These are phyloP conservation scores for Suillus occidentalis DNA, from an alignment of 768 basidiomycete genomes.

Conservation along the genomic window DNA sequence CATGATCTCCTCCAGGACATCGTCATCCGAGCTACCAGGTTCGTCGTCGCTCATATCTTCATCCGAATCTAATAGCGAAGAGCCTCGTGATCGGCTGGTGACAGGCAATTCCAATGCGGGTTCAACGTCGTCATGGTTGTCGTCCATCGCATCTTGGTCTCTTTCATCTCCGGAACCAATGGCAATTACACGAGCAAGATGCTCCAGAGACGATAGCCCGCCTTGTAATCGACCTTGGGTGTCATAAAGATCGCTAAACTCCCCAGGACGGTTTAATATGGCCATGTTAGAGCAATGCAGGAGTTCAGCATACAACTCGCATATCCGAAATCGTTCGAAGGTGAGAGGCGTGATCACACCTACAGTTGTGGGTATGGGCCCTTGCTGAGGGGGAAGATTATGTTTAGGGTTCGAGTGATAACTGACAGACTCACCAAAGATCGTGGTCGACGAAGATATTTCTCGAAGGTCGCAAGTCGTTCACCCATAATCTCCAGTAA, in stretches of 20 bases:
- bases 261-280: conserved; percentile 78
- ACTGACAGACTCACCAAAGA: conserved; percentile 58
- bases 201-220: conserved; percentile 82
- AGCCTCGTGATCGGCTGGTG: conserved; percentile 48
- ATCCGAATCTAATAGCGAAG: conserved; percentile 64
- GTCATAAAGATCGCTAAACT: conserved; percentile 74
- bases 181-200: conserved; percentile 81
- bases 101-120: conserved; percentile 71
- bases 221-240: conserved; percentile 81
- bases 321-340: conserved; percentile 92
- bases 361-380: conserved; percentile 70
- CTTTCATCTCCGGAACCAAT: conserved; percentile 55
- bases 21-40: conserved; percentile 75
- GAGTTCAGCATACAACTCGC: conserved; percentile 95
- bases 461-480: conserved; percentile 66
- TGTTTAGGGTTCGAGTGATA: conserved; percentile 11
- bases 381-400: conserved; percentile 45
- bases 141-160: conserved; percentile 58
- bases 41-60: conserved; percentile 77
- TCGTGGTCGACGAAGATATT: conserved; percentile 68
- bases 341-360: conserved; percentile 79
- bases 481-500: conserved; percentile 75
- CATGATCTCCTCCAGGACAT: conserved; percentile 79
- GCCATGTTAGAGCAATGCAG: conserved; percentile 99
- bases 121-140: conserved; percentile 55